Base-by-base conservation (phyloP, 148 eudicot species). In the Arbutus unedo region DNA sequence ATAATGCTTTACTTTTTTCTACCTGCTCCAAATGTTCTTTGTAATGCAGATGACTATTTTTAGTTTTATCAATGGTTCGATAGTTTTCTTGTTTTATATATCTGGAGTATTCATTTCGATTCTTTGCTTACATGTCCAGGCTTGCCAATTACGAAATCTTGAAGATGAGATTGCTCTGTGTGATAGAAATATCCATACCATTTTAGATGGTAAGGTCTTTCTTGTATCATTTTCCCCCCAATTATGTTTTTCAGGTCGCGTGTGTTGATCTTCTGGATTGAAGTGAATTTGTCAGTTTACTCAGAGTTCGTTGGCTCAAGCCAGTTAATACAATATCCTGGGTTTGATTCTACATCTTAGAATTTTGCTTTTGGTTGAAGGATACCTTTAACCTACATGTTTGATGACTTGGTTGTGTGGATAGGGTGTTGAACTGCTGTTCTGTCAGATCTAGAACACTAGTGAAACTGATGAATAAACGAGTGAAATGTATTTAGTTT, bases 81-180 rank as follows among this genome's bases (percentile, higher is more conserved):
- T 51, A 49, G 21, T 70, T 57, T 38, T 50, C 19, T 3, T 45
- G 38, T 16, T 47, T 41, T 18, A 31, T 41, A 21, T 64, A n/a
- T 15, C 41, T 45, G 25, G 59, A 43, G 4, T 18, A 49, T 73
- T 72, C 41, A 72, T 44, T 15, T n/a, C 3, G 74, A 10, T 54
- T 50, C 56, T 43, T 62, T 25, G 18, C 60, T 81, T 70, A 47
- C 56, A 55, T 57, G 81, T 85, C 87, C 85, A 91, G 94, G 81
- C 89, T 77, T 82, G 83, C 60, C 91, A 89, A 76, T 70, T 45
- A 21, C 87, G 92, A 59, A 82, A 44, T 75, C 83, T 83, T 49
- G 87, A 66, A 71, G 94, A 90, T 85, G 87, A 89, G 49, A 75
- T 91, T 70, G 90, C 92, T 43, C 48, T 81, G 49, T 89, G 91